Percentiles rank a stretch among this genome's conserved stretches.
Conservation (phyloP, 441 rosid species). For the Pelargonium fulgidum region DNA sequence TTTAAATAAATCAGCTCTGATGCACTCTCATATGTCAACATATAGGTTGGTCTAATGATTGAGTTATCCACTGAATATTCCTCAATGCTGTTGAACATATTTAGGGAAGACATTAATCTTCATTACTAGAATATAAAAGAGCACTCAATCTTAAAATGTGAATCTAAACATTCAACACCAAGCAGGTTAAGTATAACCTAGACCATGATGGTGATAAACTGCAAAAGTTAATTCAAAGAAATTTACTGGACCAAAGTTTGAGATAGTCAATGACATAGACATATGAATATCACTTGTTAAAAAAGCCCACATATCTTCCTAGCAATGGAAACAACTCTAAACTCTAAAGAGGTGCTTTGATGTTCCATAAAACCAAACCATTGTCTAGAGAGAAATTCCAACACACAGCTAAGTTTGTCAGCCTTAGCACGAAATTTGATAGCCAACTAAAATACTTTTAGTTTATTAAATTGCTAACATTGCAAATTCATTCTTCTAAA, state of each 20-base stretch:
- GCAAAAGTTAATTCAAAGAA: neutral
- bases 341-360: neutral
- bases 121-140: neutral
- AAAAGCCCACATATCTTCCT: neutral
- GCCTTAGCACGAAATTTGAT: neutral
- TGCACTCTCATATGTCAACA: slow-evolving; percentile 97
- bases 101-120: neutral
- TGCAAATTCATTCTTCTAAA: no score
- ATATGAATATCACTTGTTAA: neutral
- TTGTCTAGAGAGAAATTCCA: neutral
- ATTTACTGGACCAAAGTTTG: neutral
- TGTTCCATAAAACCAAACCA: neutral
- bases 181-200: neutral
- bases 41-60: slow-evolving; percentile 78
- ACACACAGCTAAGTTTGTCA: neutral
- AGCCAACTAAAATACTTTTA: neutral
- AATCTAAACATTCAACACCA: neutral
- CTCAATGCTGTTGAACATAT: slow-evolving; percentile 50
- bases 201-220: neutral
- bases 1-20: slow-evolving; percentile 77
- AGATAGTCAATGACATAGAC: neutral
- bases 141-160: neutral
- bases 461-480: no score
- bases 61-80: slow-evolving; percentile 76
- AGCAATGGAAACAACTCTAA: neutral